These are phyloP conservation scores for Adansonia digitata DNA, from an alignment of 345 rosid genomes.

Conservation along the genomic window DNA sequence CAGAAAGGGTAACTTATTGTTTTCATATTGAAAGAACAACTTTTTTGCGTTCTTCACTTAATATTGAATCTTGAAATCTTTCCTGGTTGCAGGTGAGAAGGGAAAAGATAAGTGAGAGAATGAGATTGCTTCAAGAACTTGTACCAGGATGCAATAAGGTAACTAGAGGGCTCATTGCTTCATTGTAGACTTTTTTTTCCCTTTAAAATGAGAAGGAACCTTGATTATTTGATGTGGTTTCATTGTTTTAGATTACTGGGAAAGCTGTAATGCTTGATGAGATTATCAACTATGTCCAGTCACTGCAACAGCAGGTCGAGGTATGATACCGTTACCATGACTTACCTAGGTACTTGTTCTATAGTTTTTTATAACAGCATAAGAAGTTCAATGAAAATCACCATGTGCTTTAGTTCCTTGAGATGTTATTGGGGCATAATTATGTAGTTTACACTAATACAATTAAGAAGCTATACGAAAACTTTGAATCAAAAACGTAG, in stretches of 20 bases:
- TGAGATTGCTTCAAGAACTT: slow-evolving; percentile 96
- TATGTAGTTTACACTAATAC: neutral
- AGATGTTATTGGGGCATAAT: neutral
- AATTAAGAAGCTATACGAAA: neutral
- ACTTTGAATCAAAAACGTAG: neutral
- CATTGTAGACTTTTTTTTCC: neutral
- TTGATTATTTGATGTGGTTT: slow-evolving; percentile 19
- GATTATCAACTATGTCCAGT: slow-evolving; percentile 96
- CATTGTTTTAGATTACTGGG: slow-evolving; percentile 70
- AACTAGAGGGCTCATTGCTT: slow-evolving; percentile 7
- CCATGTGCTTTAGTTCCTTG: neutral
- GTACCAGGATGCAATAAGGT: slow-evolving; percentile 99
- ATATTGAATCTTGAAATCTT: slow-evolving; percentile 14
- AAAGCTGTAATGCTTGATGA: slow-evolving; percentile 99
- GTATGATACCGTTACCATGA: slow-evolving; percentile 35
- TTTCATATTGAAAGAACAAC: neutral
- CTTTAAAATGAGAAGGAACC: neutral
- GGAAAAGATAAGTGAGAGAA: slow-evolving; percentile 93
- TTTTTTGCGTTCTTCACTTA: neutral
- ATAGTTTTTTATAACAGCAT: neutral
- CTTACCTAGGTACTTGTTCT: neutral
- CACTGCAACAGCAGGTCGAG: slow-evolving; percentile 96
- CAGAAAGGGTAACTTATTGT: slow-evolving; percentile 70
- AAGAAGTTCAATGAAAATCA: neutral
- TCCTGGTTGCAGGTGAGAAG: slow-evolving; percentile 69